Evolutionary conservation across 306 rosid genomes (phyloP).

Genomic region (Citrullus amarus): DNA sequence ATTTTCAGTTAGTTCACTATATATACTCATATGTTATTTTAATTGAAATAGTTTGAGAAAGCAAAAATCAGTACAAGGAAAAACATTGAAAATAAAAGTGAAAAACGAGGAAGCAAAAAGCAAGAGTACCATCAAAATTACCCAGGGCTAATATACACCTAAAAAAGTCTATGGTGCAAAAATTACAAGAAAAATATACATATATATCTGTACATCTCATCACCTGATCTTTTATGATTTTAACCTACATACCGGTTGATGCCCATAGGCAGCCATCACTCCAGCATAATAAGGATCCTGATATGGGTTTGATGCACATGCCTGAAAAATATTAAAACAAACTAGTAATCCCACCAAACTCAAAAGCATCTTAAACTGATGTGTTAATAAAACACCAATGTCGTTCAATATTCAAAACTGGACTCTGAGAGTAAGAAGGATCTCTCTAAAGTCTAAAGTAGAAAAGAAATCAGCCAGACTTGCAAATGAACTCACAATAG

Average conservation of each 20-base stretch:
- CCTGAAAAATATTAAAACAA: conserved; percentile 30
- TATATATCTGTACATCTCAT: neutral
- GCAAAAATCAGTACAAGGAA: neutral
- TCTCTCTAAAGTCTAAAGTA: neutral
- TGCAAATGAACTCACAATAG: conserved; percentile 49
- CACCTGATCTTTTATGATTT: neutral
- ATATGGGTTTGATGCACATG: conserved; percentile 54
- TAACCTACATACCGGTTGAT: conserved; percentile 41
- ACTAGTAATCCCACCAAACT: conserved; percentile 18
- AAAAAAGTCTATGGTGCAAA: neutral
- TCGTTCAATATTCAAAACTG: neutral
- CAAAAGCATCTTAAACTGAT: conserved; percentile 7
- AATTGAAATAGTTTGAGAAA: neutral
- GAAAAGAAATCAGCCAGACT: conserved; percentile 3
- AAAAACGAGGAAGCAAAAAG: neutral
- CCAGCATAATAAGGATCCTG: conserved; percentile 53
- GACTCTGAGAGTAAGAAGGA: neutral
- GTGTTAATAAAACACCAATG: neutral
- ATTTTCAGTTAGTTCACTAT: neutral
- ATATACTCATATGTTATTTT: neutral
- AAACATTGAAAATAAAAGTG: neutral
- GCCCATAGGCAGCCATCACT: conserved; percentile 53
- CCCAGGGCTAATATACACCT: neutral
- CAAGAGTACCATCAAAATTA: neutral
- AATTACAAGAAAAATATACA: neutral